These are phyloP conservation scores for Diaporthe ampelina DNA, from an alignment of 2,329 filamentous ascomycete genomes.

Conservation along the genomic window DNA sequence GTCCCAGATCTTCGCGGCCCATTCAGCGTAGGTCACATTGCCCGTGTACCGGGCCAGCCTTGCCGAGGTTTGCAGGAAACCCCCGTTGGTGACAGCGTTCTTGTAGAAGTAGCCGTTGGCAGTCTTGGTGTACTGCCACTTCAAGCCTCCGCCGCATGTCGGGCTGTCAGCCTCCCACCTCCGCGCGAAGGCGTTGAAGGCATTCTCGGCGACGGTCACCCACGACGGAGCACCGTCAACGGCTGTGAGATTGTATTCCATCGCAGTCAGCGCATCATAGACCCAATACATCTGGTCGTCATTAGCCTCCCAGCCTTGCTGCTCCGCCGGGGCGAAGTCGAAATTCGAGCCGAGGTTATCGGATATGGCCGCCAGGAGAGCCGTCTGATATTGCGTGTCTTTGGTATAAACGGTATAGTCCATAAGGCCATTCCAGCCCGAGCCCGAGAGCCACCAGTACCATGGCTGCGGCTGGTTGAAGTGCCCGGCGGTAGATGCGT, in stretches of 20 bases:
- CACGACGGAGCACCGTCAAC: conserved; percentile 68
- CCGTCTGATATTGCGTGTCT: conserved; percentile 78
- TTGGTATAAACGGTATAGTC: conserved; percentile 90
- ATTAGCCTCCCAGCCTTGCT: conserved; percentile 75
- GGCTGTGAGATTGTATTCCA: conserved; percentile 74
- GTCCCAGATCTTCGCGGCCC: conserved; percentile 70
- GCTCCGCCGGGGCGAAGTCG: conserved; percentile 81
- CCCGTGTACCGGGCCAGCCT: conserved; percentile 75
- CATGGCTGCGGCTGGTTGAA: conserved; percentile 52
- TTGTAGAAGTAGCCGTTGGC: conserved; percentile 75
- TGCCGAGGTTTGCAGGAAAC: conserved; percentile 64
- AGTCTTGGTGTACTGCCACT: conserved; percentile 86
- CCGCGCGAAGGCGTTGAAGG: conserved; percentile 80
- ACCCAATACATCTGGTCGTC: conserved; percentile 81
- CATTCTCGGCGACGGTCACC: conserved; percentile 80
- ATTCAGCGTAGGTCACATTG: conserved; percentile 73
- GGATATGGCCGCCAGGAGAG: conserved; percentile 76
- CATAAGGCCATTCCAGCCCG: conserved; percentile 67
- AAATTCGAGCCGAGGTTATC: conserved; percentile 78
- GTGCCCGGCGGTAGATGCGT: conserved; percentile 48
- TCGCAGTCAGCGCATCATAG: conserved; percentile 75
- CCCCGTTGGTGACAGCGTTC: conserved; percentile 62
- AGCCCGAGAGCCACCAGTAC: conserved; percentile 54
- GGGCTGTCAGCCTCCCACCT: conserved; percentile 78
- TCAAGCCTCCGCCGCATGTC: conserved; percentile 77